Evolutionary conservation across 2,329 filamentous ascomycete species (phyloP).

Genomic region (Aspergillus luchuensis): DNA sequence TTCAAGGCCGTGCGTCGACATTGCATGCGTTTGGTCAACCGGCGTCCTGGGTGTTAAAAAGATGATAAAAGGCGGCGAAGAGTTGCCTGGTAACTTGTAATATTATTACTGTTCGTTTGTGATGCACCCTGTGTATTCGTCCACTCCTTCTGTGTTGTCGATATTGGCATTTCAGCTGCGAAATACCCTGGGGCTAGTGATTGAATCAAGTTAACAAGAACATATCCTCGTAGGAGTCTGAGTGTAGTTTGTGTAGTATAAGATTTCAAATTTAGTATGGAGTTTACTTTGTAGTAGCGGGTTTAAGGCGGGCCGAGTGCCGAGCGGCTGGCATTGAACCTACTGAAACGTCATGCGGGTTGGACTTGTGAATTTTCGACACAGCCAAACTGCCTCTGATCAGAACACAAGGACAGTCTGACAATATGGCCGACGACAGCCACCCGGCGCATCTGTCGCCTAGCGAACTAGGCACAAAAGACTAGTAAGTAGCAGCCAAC

Average conservation of each 20-base stretch:
- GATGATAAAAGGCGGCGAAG: slow-evolving; percentile 22
- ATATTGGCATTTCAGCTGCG: slow-evolving; percentile 14
- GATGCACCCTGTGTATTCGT: slow-evolving; percentile 16
- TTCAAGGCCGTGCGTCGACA: slow-evolving; percentile 6
- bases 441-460: slow-evolving; percentile 71
- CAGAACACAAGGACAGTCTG: neutral
- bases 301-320: neutral
- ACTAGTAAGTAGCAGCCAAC: slow-evolving; percentile 66
- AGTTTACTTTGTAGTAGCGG: neutral
- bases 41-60: slow-evolving; percentile 35
- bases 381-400: neutral
- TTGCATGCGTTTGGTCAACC: slow-evolving; percentile 22
- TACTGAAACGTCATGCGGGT: neutral
- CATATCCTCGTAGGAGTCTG: no score
- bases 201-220: slow-evolving; percentile 8
- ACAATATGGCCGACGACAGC: slow-evolving; percentile 27
- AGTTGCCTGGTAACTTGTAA: slow-evolving; percentile 37
- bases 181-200: slow-evolving; percentile 23
- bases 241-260: neutral
- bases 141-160: slow-evolving; percentile 18
- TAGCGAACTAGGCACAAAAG: slow-evolving; percentile 80
- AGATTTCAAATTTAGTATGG: neutral
- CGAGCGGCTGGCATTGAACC: neutral
- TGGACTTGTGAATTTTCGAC: neutral
- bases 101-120: slow-evolving; percentile 29